Percentiles rank a stretch among this genome's conserved stretches.
Conservation (phyloP, 768 basidiomycete genomes). For the Boletus fagicola region DNA sequence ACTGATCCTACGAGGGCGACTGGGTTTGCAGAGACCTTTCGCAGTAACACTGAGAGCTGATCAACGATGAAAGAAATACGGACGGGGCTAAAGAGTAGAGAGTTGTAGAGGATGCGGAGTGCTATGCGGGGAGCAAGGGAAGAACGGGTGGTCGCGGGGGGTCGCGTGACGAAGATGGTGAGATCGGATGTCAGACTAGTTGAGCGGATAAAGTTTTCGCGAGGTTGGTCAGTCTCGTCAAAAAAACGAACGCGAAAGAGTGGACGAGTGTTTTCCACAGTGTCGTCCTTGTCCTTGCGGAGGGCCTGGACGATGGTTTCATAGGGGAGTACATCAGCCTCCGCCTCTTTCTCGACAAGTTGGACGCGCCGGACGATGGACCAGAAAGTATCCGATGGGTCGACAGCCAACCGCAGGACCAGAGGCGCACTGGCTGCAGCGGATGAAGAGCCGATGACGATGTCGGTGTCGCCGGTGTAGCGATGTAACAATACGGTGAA, state of each 20-base stretch:
- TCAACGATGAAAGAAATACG: constrained; percentile 80
- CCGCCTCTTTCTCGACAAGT: constrained; percentile 78
- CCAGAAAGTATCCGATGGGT: constrained; percentile 87
- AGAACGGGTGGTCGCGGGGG: constrained; percentile 62
- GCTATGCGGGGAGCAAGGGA: constrained; percentile 74
- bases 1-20: constrained; percentile 72
- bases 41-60: constrained; percentile 78
- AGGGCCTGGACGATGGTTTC: constrained; percentile 71
- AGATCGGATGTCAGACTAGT: constrained; percentile 90
- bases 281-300: constrained; percentile 61
- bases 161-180: constrained; percentile 82
- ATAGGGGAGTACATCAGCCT: constrained; percentile 78
- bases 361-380: constrained; percentile 83
- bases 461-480: constrained; percentile 93
- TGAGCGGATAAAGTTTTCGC: constrained; percentile 70
- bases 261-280: constrained; percentile 48
- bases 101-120: constrained; percentile 89
- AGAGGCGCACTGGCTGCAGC: constrained; percentile 73
- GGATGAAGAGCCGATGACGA: constrained; percentile 88
- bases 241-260: constrained; percentile 97
- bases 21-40: constrained; percentile 67
- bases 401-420: constrained; percentile 77
- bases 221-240: constrained; percentile 79
- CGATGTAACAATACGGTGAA: constrained; percentile 89
- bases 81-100: constrained; percentile 79